These are phyloP conservation scores for Suillus brevipes DNA, from an alignment of 768 basidiomycete genomes.

Conservation along the genomic window DNA sequence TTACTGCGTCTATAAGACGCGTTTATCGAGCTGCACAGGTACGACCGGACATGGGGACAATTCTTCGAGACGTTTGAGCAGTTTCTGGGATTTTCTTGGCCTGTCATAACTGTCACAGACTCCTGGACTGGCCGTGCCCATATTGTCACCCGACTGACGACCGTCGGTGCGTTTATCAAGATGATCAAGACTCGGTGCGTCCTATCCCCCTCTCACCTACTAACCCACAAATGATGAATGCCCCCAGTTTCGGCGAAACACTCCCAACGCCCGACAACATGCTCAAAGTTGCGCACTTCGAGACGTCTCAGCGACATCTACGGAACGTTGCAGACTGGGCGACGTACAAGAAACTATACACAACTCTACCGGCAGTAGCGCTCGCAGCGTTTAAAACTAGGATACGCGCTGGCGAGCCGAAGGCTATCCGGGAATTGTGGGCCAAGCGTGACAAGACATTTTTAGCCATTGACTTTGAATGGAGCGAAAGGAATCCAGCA, in stretches of 20 bases:
- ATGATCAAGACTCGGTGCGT: conserved; percentile 80
- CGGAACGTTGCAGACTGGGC: conserved; percentile 68
- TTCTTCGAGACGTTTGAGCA: conserved; percentile 77
- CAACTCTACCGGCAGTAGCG: conserved; percentile 68
- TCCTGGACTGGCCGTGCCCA: conserved; percentile 69
- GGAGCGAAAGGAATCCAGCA: conserved; percentile 69
- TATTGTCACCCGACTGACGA: conserved; percentile 74
- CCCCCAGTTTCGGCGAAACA: conserved; percentile 68
- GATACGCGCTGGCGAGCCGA: conserved; percentile 65
- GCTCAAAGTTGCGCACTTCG: conserved; percentile 66
- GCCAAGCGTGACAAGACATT: conserved; percentile 69
- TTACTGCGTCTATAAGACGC: background rate
- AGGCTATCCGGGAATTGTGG: conserved; percentile 68
- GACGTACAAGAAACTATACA: conserved; percentile 67
- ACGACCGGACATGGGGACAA: conserved; percentile 78
- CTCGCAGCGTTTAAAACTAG: conserved; percentile 66
- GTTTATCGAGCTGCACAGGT: conserved; percentile 43
- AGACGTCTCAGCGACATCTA: conserved; percentile 64
- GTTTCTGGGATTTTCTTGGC: conserved; percentile 83
- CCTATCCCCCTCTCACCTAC: conserved; percentile 1
- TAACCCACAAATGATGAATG: background rate
- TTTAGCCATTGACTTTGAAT: conserved; percentile 73
- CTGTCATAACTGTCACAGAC: conserved; percentile 76
- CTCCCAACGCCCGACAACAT: conserved; percentile 74
- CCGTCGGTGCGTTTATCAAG: conserved; percentile 73